Conservation (phyloP, 192 early-diverging fungal species). For the Hyaloraphidium curvatum region DNA sequence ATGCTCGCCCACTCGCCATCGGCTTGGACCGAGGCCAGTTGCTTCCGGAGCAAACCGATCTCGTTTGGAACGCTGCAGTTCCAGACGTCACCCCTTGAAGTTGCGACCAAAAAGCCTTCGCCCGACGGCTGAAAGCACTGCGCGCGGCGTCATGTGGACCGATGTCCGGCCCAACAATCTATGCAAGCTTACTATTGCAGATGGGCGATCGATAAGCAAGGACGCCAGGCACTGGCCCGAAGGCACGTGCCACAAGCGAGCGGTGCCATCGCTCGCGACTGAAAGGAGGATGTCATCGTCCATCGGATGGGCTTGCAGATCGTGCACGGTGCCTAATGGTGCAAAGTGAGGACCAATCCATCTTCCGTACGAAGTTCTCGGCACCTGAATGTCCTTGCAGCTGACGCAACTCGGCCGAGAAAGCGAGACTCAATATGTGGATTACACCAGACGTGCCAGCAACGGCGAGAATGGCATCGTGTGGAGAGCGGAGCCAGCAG, state of each 20-base stretch:
- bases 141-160: neutral
- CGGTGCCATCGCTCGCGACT: constrained; percentile 45
- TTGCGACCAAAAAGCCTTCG: constrained; percentile 28
- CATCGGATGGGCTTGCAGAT: constrained; percentile 51
- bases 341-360: constrained; percentile 3
- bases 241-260: constrained; percentile 60
- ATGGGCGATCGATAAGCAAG: constrained; percentile 34
- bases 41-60: too few relatives aligned
- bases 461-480: constrained; percentile 47
- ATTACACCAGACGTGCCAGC: constrained; percentile 42
- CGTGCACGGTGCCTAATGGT: constrained; percentile 30
- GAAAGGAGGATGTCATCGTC: constrained; percentile 46
- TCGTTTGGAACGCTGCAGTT: constrained; percentile 30
- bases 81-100: constrained; percentile 23
- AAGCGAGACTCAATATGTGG: constrained; percentile 53
- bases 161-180: neutral
- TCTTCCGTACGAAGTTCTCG: constrained; percentile 6
- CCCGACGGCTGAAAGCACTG: constrained; percentile 46
- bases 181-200: constrained; percentile 25
- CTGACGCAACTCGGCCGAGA: constrained; percentile 38
- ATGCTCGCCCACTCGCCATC: too few relatives aligned
- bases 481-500: constrained; percentile 48
- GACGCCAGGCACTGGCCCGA: constrained; percentile 35
- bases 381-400: constrained; percentile 42
- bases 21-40: too few relatives aligned